A percentile compares a stretch with the other conserved stretches of the same genome.
phyloP scores from a whole-genome alignment of 352 stramenopile genomes.

The Blastocystis sp. region DNA sequence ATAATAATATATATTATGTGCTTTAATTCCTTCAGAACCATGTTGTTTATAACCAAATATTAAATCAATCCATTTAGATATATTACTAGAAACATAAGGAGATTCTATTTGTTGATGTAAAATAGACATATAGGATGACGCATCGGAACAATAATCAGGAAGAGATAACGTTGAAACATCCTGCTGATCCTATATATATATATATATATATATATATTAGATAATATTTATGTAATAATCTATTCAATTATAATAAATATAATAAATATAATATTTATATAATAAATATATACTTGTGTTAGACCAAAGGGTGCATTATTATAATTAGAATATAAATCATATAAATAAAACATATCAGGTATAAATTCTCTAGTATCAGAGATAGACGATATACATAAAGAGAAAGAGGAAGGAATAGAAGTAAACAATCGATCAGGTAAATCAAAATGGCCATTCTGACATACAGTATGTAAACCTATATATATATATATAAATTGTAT shows the following conservation, averaged over 20 bases:
- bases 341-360: conserved; percentile 78
- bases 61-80: conserved; percentile 93
- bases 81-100: conserved; percentile 75
- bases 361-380: conserved; percentile 94
- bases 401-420: conserved; percentile 70
- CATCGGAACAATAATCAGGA: neutral
- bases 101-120: conserved; percentile 83
- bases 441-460: conserved; percentile 89
- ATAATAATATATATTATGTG: conserved; percentile 90
- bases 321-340: conserved; percentile 77
- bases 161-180: conserved; percentile 1
- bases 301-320: conserved; percentile 79
- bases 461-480: conserved; percentile 65
- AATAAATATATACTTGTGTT: conserved; percentile 54
- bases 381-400: conserved; percentile 72
- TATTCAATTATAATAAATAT: too few relatives aligned
- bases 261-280: too few relatives aligned
- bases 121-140: conserved; percentile 62
- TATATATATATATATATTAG: too few relatives aligned
- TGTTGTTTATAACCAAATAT: conserved; percentile 95
- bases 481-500: too few relatives aligned
- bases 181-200: too few relatives aligned
- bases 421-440: conserved; percentile 84
- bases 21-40: conserved; percentile 65
- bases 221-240: too few relatives aligned